These are phyloP conservation scores for Nitzschia sp. DNA, from an alignment of 108 stramenopile genomes.

Conservation along the genomic window DNA sequence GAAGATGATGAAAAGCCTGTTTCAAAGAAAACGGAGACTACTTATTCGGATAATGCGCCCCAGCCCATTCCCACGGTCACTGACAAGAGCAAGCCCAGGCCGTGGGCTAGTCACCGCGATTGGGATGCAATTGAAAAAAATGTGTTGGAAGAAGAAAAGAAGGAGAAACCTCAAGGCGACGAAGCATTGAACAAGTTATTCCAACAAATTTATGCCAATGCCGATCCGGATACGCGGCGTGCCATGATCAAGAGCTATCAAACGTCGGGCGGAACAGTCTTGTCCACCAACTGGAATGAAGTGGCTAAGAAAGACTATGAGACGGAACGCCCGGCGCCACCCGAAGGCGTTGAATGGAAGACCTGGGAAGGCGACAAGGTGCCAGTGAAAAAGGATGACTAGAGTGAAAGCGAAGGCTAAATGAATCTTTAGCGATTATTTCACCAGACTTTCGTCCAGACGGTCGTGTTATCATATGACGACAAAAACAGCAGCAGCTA, in stretches of 20 bases:
- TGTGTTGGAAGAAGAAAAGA: constrained; percentile 82
- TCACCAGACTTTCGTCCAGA: neutral
- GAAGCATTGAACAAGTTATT: constrained; percentile 97
- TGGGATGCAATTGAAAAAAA: constrained; percentile 88
- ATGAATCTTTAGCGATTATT: neutral
- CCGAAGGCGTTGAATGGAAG: constrained; percentile 93
- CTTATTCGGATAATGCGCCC: constrained; percentile 4
- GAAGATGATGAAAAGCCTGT: neutral
- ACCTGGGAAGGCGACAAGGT: constrained; percentile 56
- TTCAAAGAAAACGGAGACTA: constrained; percentile 1
- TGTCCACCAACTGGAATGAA: constrained; percentile 98
- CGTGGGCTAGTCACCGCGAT: constrained; percentile 84
- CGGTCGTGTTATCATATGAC: neutral
- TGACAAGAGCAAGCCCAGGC: constrained; percentile 38
- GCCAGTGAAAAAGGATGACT: constrained; percentile 41
- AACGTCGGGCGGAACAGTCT: constrained; percentile 94
- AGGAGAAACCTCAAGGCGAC: constrained; percentile 96
- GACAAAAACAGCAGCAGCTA: no score
- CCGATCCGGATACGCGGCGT: constrained; percentile 85
- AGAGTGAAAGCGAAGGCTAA: no score
- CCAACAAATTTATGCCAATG: constrained; percentile 92
- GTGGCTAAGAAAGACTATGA: constrained; percentile 97
- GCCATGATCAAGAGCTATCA: constrained; percentile 99
- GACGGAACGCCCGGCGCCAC: constrained; percentile 88
- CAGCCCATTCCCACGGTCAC: constrained; percentile 21